Percentiles rank a stretch among this genome's conserved stretches.
phyloP scores from a whole-genome alignment of 129 eudicot genomes.

The Logfia minima region DNA sequence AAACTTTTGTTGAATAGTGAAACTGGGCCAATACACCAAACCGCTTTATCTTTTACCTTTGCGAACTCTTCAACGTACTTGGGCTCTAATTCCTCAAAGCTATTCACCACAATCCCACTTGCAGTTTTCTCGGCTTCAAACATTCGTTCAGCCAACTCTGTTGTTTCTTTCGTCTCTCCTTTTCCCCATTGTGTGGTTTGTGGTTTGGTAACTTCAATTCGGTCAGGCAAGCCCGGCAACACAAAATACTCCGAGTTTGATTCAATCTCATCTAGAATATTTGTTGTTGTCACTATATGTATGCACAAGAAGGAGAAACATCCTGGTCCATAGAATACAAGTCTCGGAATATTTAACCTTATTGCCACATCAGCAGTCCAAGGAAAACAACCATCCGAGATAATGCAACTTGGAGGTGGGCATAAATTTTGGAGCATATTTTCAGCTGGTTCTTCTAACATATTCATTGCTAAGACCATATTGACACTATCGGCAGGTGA shows the following conservation, averaged over 20 bases:
- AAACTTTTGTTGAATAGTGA: conserved; percentile 47
- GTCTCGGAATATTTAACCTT: conserved; percentile 51
- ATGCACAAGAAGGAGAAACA: conserved; percentile 55
- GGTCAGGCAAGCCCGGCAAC: conserved; percentile 60
- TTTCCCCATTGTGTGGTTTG: conserved; percentile 28
- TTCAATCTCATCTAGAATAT: conserved; percentile 19
- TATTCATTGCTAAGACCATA: conserved; percentile 28
- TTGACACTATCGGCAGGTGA: conserved; percentile 13
- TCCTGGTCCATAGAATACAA: conserved; percentile 56
- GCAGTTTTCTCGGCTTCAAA: conserved; percentile 31
- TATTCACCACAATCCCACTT: conserved; percentile 56
- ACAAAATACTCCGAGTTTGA: conserved; percentile 44
- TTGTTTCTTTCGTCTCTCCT: conserved; percentile 15
- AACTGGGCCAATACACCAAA: conserved; percentile 77
- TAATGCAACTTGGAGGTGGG: conserved; percentile 51
- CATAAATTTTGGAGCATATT: conserved; percentile 10
- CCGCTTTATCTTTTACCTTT: conserved; percentile 36
- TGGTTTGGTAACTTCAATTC: conserved; percentile 47
- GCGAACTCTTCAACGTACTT: conserved; percentile 41
- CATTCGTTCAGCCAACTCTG: conserved; percentile 24
- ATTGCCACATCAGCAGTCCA: conserved; percentile 50
- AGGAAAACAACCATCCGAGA: conserved; percentile 45
- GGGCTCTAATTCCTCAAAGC: conserved; percentile 60
- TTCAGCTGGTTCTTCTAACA: conserved; percentile 45
- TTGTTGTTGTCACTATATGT: conserved; percentile 25